phyloP scores from a whole-genome alignment of 768 basidiomycete genomes.

The Psilocybe tampanensis region DNA sequence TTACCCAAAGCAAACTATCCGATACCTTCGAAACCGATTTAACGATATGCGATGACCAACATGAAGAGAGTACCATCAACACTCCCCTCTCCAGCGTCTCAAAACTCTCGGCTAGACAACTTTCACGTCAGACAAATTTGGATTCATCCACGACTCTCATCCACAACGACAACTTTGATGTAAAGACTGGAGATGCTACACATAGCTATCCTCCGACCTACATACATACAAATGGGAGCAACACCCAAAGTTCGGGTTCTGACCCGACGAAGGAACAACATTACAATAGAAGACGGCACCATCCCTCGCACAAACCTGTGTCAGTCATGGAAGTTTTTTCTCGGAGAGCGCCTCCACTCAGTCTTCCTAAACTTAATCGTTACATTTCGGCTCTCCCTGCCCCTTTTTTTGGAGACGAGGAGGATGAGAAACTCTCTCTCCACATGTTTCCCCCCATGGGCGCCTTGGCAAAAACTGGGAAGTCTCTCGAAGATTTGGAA shows the following conservation, averaged over 20 bases:
- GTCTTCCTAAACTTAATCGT: constrained; percentile 62
- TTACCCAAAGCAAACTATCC: not conserved
- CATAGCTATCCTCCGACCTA: constrained; percentile 28
- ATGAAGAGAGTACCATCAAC: not conserved
- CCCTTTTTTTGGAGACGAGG: constrained; percentile 40
- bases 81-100: not conserved
- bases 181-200: constrained; percentile 5
- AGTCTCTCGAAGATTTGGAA: constrained; percentile 62
- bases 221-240: constrained; percentile 6
- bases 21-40: not conserved
- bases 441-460: constrained; percentile 69
- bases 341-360: constrained; percentile 57
- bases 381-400: constrained; percentile 51
- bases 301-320: constrained; percentile 44
- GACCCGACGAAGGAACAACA: not conserved
- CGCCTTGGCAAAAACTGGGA: constrained; percentile 46
- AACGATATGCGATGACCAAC: not conserved
- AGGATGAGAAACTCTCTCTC: constrained; percentile 16
- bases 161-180: not conserved
- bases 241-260: not conserved
- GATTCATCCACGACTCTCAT: not conserved
- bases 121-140: not conserved
- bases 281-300: not conserved
- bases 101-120: not conserved
- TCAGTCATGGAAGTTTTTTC: constrained; percentile 61